phyloP scores from a whole-genome alignment of 495 filamentous ascomycete species.

The Penicillium paxilli region DNA sequence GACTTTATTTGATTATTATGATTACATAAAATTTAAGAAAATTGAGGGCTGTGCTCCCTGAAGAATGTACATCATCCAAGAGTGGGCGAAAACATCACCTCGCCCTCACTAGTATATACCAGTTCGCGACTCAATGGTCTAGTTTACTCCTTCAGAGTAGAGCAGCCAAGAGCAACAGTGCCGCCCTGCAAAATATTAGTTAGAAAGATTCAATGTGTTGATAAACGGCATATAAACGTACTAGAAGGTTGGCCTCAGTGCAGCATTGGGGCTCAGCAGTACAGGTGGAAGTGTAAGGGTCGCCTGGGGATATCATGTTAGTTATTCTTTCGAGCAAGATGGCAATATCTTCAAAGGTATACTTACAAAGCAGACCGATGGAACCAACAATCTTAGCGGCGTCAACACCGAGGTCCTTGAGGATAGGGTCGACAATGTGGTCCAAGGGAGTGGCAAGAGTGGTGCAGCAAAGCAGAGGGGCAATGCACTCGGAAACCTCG shows the following conservation, averaged over 20 bases:
- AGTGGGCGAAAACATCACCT: neutral
- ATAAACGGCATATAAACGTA: slow-evolving; percentile 15
- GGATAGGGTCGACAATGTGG: slow-evolving; percentile 66
- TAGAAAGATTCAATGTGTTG: neutral
- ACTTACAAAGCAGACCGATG: slow-evolving; percentile 37
- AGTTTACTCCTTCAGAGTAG: slow-evolving; percentile 8
- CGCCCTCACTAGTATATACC: neutral
- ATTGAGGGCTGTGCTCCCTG: neutral
- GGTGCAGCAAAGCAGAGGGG: slow-evolving; percentile 33
- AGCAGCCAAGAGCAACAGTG: slow-evolving; percentile 27
- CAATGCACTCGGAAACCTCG: slow-evolving; percentile 24
- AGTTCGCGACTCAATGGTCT: neutral
- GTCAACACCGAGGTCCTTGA: slow-evolving; percentile 77
- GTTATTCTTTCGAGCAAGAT: neutral
- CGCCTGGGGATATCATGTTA: slow-evolving; percentile 23
- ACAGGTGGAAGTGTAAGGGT: slow-evolving; percentile 25
- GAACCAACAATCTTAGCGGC: slow-evolving; percentile 72
- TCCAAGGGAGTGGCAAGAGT: slow-evolving; percentile 36
- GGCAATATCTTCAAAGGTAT: neutral
- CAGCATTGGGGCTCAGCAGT: slow-evolving; percentile 32
- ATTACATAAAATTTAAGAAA: neutral
- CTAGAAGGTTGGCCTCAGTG: slow-evolving; percentile 36
- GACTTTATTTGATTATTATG: neutral
- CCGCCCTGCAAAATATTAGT: slow-evolving; percentile 17
- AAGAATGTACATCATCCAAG: slow-evolving; percentile 3